Percentiles rank a stretch among this genome's conserved stretches.
phyloP scores from a whole-genome alignment of 2,329 filamentous ascomycete genomes.

The Stachybotrys elegans region DNA sequence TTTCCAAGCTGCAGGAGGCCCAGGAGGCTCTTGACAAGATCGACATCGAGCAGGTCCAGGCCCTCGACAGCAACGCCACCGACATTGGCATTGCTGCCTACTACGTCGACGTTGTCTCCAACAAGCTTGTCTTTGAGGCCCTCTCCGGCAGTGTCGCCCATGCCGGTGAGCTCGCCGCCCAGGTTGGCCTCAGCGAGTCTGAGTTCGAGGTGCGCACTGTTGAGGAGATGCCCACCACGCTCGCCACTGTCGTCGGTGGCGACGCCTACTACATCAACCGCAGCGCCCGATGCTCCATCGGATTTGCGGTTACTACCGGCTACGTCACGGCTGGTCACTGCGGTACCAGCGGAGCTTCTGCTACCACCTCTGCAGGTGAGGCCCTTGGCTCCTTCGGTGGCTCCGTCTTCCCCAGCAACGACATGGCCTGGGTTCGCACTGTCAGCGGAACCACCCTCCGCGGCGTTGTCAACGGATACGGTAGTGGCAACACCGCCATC shows the following conservation, averaged over 20 bases:
- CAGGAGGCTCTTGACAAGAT: slow-evolving; percentile 3
- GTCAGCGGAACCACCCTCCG: slow-evolving; percentile 1
- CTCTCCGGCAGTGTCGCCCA: slow-evolving; percentile 4
- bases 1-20: slow-evolving; percentile 9
- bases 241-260: slow-evolving; percentile 4
- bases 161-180: slow-evolving; percentile 5
- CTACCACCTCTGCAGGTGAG: slow-evolving; percentile 2
- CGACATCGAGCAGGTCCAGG: not conserved
- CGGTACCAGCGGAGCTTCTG: slow-evolving; percentile 1
- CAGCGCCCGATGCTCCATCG: slow-evolving; percentile 8
- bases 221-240: slow-evolving; percentile 5
- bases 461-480: slow-evolving; percentile 2
- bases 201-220: slow-evolving; percentile 8
- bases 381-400: slow-evolving; percentile 3
- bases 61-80: slow-evolving; percentile 2
- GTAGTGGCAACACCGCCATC: not conserved
- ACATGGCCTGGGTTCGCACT: slow-evolving; percentile 4
- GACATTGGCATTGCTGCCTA: slow-evolving; percentile 7
- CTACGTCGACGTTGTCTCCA: slow-evolving; percentile 8
- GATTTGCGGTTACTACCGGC: slow-evolving; percentile 6
- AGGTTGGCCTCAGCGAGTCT: slow-evolving; percentile 8
- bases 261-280: slow-evolving; percentile 9
- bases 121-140: slow-evolving; percentile 9
- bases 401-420: slow-evolving; percentile 7
- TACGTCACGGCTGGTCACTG: slow-evolving; percentile 9